Conservation (phyloP, 352 stramenopile genomes). For the Phytophthora pisi region DNA sequence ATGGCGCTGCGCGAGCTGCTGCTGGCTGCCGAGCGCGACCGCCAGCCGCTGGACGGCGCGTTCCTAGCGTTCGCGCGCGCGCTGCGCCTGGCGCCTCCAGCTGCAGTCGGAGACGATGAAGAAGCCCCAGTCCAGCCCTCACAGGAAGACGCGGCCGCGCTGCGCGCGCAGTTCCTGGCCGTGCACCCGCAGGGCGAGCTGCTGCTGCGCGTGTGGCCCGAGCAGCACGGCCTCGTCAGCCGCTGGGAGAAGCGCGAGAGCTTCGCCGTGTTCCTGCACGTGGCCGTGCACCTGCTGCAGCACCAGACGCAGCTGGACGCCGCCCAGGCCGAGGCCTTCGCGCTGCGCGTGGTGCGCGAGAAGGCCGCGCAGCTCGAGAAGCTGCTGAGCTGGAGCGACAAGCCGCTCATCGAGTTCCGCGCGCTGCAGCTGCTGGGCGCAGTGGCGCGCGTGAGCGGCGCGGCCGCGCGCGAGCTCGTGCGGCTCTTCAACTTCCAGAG, state of each 20-base stretch:
- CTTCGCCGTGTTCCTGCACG: constrained; percentile 69
- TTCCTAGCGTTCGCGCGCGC: constrained; percentile 47
- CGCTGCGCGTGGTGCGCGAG: constrained; percentile 69
- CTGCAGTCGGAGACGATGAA: not conserved
- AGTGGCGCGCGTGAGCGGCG: constrained; percentile 48
- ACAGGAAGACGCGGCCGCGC: constrained; percentile 17
- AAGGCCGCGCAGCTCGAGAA: constrained; percentile 73
- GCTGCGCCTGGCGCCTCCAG: constrained; percentile 12
- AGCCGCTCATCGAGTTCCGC: constrained; percentile 77
- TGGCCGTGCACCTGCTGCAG: constrained; percentile 54
- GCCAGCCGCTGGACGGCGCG: constrained; percentile 63
- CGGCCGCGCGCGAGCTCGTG: constrained; percentile 68
- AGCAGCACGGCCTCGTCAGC: constrained; percentile 47
- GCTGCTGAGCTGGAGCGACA: constrained; percentile 85
- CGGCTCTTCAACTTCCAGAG: constrained; percentile 84
- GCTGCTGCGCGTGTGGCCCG: constrained; percentile 70
- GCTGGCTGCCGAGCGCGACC: constrained; percentile 60
- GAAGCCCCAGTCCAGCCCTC: not conserved
- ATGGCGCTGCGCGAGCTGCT: constrained; percentile 68
- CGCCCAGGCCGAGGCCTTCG: constrained; percentile 58
- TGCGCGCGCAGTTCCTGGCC: constrained; percentile 48
- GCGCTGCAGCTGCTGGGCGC: constrained; percentile 63
- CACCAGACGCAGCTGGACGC: constrained; percentile 34
- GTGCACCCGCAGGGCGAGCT: constrained; percentile 63
- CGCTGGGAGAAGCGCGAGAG: constrained; percentile 76